These are phyloP conservation scores for Solanum paucissectum DNA, from an alignment of 257 asterid species.

Conservation along the genomic window DNA sequence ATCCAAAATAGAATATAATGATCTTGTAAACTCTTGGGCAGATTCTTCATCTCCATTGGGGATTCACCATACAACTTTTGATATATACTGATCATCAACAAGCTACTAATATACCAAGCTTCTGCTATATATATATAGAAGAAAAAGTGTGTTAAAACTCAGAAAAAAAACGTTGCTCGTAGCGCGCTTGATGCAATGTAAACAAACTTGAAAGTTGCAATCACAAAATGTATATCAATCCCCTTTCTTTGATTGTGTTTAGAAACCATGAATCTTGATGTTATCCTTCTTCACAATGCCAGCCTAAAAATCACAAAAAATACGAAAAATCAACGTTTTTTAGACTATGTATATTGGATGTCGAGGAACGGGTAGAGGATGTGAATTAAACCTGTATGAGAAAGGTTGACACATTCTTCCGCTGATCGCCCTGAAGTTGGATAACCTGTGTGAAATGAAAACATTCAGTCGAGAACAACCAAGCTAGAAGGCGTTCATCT, in stretches of 20 bases:
- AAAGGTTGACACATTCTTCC: slow-evolving; percentile 31
- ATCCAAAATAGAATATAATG: neutral
- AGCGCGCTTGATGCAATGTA: neutral
- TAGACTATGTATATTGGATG: neutral
- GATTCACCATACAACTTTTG: neutral
- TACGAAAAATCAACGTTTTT: neutral
- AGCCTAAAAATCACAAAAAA: neutral
- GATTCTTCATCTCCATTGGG: neutral
- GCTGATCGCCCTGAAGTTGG: slow-evolving; percentile 40
- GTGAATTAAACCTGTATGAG: slow-evolving; percentile 13
- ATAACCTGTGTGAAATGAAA: slow-evolving; percentile 14
- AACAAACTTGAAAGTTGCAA: neutral
- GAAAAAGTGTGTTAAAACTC: neutral
- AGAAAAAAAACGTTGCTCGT: neutral
- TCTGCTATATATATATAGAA: neutral
- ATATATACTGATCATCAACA: neutral
- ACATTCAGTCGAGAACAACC: neutral
- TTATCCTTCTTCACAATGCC: slow-evolving; percentile 13
- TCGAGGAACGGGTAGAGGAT: neutral
- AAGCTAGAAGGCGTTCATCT: neutral
- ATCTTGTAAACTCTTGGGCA: neutral
- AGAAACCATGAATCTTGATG: slow-evolving; percentile 15
- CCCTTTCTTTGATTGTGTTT: neutral
- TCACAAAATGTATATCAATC: neutral
- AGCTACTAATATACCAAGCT: neutral